Percentiles rank a stretch among this genome's conserved stretches.
phyloP scores from a whole-genome alignment of 2,329 filamentous ascomycete genomes.

The Endoconidiophora laricicola region DNA sequence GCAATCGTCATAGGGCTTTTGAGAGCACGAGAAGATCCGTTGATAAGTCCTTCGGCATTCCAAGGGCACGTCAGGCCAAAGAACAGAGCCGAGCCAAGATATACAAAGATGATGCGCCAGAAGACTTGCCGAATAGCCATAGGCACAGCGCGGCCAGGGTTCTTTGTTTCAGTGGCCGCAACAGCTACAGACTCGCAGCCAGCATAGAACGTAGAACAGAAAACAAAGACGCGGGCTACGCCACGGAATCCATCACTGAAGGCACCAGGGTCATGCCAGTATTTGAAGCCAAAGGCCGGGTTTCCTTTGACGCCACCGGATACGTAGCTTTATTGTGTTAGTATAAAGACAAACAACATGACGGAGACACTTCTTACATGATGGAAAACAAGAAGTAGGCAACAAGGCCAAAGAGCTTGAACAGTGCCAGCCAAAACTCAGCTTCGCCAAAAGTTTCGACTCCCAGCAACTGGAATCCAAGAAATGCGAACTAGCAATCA shows the following conservation, averaged over 20 bases:
- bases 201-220: conserved; percentile 53
- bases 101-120: conserved; percentile 44
- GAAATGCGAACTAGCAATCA: conserved; percentile 33
- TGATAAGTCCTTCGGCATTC: conserved; percentile 46
- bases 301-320: conserved; percentile 47
- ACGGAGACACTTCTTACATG: conserved; percentile 24
- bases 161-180: conserved; percentile 43
- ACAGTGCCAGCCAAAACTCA: conserved; percentile 61
- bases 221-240: conserved; percentile 49
- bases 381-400: conserved; percentile 62
- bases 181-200: conserved; percentile 50
- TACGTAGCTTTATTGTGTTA: conserved; percentile 31
- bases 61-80: conserved; percentile 59
- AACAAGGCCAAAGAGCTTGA: conserved; percentile 53
- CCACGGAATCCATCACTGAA: conserved; percentile 53
- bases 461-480: conserved; percentile 51
- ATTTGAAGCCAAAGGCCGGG: conserved; percentile 46
- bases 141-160: conserved; percentile 38
- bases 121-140: conserved; percentile 43
- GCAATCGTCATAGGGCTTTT: conserved; percentile 60
- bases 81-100: conserved; percentile 57
- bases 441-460: conserved; percentile 62
- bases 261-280: conserved; percentile 55
- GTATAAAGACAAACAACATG: background rate
- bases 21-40: conserved; percentile 43